These are phyloP conservation scores for Arthrobotrys sphaeroides DNA, from an alignment of 2,329 filamentous ascomycete genomes.

Conservation along the genomic window DNA sequence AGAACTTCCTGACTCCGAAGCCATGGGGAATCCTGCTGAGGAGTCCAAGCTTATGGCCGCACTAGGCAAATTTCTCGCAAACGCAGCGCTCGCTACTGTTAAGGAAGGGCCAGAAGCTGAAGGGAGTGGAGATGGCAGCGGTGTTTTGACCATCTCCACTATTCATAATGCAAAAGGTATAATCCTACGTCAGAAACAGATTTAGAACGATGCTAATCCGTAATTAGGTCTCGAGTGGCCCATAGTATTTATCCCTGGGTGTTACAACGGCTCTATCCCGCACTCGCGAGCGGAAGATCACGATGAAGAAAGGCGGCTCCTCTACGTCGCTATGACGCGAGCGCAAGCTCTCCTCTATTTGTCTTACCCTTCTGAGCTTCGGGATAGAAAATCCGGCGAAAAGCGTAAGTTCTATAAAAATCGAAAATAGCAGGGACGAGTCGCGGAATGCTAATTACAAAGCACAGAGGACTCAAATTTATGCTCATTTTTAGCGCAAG, in stretches of 20 bases:
- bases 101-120: constrained; percentile 71
- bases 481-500: constrained; percentile 56
- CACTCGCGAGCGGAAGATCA: constrained; percentile 85
- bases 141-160: constrained; percentile 86
- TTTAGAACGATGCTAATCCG: background rate
- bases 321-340: constrained; percentile 97
- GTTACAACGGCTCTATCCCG: constrained; percentile 89
- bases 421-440: constrained; percentile 31
- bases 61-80: constrained; percentile 86
- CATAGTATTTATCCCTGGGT: constrained; percentile 88
- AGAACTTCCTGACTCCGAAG: constrained; percentile 62
- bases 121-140: constrained; percentile 65
- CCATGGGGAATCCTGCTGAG: constrained; percentile 26
- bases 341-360: constrained; percentile 87
- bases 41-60: constrained; percentile 26
- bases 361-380: constrained; percentile 72
- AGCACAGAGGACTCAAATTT: constrained; percentile 56
- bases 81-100: constrained; percentile 82
- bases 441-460: constrained; percentile 54
- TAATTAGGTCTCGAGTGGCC: constrained; percentile 82
- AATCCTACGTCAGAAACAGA: background rate
- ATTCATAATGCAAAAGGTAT: constrained; percentile 88
- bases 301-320: constrained; percentile 84
- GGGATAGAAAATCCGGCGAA: constrained; percentile 65
- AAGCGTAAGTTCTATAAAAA: constrained; percentile 59